phyloP scores from a whole-genome alignment of 2,329 filamentous ascomycete species.

The Pseudogymnoascus pannorum region DNA sequence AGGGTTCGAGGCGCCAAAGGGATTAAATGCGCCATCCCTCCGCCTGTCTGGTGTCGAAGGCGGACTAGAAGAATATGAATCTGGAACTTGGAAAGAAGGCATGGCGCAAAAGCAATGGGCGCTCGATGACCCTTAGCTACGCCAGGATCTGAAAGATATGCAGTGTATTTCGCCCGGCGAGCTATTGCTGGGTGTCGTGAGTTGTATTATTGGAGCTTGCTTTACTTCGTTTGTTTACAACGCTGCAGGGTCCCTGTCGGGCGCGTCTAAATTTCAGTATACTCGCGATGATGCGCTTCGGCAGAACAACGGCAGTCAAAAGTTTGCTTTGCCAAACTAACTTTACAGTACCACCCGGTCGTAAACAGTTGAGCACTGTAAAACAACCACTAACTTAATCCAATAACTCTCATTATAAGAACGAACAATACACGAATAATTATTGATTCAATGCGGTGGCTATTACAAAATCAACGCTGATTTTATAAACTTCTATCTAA shows the following conservation, averaged over 20 bases:
- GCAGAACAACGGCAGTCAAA: slow-evolving; percentile 2
- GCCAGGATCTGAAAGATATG: neutral
- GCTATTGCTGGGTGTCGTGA: neutral
- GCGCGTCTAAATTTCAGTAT: slow-evolving; percentile 10
- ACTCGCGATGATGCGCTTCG: neutral
- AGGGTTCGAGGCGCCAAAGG: slow-evolving; percentile 29
- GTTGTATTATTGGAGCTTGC: slow-evolving; percentile 1
- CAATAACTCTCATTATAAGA: neutral
- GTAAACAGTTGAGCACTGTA: neutral
- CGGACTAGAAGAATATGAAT: slow-evolving; percentile 24
- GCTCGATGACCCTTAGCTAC: slow-evolving; percentile 4
- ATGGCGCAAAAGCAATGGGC: slow-evolving; percentile 8
- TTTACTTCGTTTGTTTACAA: slow-evolving; percentile 8
- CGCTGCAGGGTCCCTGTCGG: neutral
- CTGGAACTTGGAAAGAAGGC: slow-evolving; percentile 21
- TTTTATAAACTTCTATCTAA: neutral
- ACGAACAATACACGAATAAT: neutral
- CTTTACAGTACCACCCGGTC: neutral
- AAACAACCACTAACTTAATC: neutral
- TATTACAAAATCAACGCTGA: too few species aligned
- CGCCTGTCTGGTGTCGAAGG: slow-evolving; percentile 31
- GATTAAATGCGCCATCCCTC: slow-evolving; percentile 21
- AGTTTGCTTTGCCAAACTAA: neutral
- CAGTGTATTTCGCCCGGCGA: neutral
- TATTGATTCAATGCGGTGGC: too few species aligned